Base-by-base conservation (phyloP, 2,329 filamentous ascomycete genomes). In the Talaromyces sp. region DNA sequence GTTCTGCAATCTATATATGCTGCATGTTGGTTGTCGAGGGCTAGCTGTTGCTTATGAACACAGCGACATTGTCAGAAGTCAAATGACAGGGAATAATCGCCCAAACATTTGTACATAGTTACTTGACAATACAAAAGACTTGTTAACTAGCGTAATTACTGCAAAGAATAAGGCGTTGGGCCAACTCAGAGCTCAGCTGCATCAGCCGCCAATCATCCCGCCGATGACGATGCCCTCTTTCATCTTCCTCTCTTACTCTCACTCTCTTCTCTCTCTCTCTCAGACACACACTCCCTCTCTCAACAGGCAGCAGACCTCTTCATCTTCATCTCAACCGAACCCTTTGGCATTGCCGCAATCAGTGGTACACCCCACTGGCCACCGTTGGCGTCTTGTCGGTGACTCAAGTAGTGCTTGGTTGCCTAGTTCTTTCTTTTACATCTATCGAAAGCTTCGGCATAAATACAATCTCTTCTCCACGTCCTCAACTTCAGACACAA, bases 281-380 rank as follows among this genome's bases (percentile, higher is more conserved):
- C 28, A 28, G 1, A n/a, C n/a, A n/a, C n/a, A n/a, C n/a, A n/a
- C n/a, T n/a, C n/a, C n/a, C n/a, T n/a, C n/a, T n/a, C n/a, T n/a
- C 54, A 57, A 18, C 56, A 60, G 58, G 58, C 58, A 60, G 58
- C 58, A 60, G 56, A 44, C 37, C 54, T 56, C 54, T 18, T n/a
- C 35, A 25, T 11, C 33, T 28, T n/a, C 23, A 39, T 42, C 35
- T 11, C n/a, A 21, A 39, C 8, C 16, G 25, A 25, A 28, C 23
- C 21, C 31, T 33, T 35, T 33, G 50, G 14, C 16, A 54, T 54
- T 31, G 28, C 48, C 33, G 35, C 21, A 31, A 25, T n/a, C 52
- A 35, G 33, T 55, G 18, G 6, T 28, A 39, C 31, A n/a, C 33
- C 14, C 35, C n/a, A 39, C 14, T 37, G 52, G 39, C 21, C 25